phyloP scores from a whole-genome alignment of 2,329 filamentous ascomycete species.

The Cordyceps tenuipes region DNA sequence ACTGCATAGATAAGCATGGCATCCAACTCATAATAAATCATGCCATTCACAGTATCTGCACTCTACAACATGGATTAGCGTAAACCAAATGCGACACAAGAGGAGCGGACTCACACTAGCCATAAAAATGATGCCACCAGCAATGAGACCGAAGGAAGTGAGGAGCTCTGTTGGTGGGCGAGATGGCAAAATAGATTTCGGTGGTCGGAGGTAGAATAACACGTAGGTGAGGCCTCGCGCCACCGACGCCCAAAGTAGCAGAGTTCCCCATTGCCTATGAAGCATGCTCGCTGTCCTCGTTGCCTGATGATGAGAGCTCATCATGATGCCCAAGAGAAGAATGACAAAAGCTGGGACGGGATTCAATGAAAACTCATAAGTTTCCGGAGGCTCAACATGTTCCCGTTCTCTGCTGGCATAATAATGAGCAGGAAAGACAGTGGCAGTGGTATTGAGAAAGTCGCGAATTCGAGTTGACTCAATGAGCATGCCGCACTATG shows the following conservation, averaged over 20 bases:
- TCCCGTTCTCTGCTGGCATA: conserved; percentile 39
- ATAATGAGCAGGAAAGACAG: conserved; percentile 25
- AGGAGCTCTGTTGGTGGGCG: conserved; percentile 88
- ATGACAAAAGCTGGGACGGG: conserved; percentile 83
- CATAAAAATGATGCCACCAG: conserved; percentile 89
- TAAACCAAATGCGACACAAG: background rate
- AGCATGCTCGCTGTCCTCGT: conserved; percentile 85
- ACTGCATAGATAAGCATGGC: conserved; percentile 93
- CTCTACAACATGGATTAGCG: conserved; percentile 39
- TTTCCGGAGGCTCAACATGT: conserved; percentile 48
- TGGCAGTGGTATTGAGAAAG: conserved; percentile 50
- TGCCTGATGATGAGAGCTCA: conserved; percentile 82
- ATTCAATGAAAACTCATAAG: conserved; percentile 72
- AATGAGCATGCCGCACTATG: conserved; percentile 70
- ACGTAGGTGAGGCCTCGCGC: conserved; percentile 74
- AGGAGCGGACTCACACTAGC: conserved; percentile 56
- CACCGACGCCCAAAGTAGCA: conserved; percentile 73
- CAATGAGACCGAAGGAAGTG: conserved; percentile 74
- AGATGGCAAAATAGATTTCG: conserved; percentile 69
- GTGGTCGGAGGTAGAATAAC: conserved; percentile 69
- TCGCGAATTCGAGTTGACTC: conserved; percentile 65
- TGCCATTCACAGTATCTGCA: conserved; percentile 65
- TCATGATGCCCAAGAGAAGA: conserved; percentile 82
- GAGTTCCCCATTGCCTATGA: conserved; percentile 85
- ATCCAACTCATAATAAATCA: conserved; percentile 69